Base-by-base conservation (phyloP, 2,329 filamentous ascomycete species). In the Shiraia bambusicola region DNA sequence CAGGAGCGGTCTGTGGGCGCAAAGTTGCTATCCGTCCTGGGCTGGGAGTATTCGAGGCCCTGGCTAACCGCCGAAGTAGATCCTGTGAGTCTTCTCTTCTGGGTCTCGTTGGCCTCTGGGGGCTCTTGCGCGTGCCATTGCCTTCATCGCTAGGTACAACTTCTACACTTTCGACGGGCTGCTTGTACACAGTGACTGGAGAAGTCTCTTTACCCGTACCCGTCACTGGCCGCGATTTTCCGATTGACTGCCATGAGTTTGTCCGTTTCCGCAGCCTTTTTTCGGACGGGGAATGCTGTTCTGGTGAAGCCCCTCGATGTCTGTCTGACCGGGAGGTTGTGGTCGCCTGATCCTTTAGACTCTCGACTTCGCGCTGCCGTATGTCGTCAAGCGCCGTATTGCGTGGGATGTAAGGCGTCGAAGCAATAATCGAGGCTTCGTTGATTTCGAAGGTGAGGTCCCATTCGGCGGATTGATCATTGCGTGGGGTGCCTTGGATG, bases 31-130 rank as follows among this genome's bases (percentile, higher is more conserved):
- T 34, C 36, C 63, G 64, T 15, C 52, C 63, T 25, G 73, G 72
- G 46, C 70, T 75, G 3, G 75, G 74, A 24, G 72, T 76, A 42
- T 71, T 76, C 6, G 72, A 70, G 2, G 65, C 71, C 47, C 72
- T 63, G 2, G 75, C 72, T 8, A 78, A 61, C 40, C 69, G 66
- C 47, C 70, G 67, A 33, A 78, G 59, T 15, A 77, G 56, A 45
- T 72, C 66, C 45, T 73, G 65, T 5, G 74, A 76, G 51, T 75
- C 74, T 29, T 69, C 63, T 27, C 71, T 65, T 24, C 62, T 56
- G 36, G 69, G 62, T 10, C 46, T 40, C 11, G 41, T 27, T 9
- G 65, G 64, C 30, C 60, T 56, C 32, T 61, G 50, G 3, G 55
- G 45, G 16, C 49, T 54, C 34, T 45, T 52, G 29, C 56, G 45